Evolutionary conservation across 2,329 filamentous ascomycete genomes (phyloP).

Genomic region (Septoria petroselini): DNA sequence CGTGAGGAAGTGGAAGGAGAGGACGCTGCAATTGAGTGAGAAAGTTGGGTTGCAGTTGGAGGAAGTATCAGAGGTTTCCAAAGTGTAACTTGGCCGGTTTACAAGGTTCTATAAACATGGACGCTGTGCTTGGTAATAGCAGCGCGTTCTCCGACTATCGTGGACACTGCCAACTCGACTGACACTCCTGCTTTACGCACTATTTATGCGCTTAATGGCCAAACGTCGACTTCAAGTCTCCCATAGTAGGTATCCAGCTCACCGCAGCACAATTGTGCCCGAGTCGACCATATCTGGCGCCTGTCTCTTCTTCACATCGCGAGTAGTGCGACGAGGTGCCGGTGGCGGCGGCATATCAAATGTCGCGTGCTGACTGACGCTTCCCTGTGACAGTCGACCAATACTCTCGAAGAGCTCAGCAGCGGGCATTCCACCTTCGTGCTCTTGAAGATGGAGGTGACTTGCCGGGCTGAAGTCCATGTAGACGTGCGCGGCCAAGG

Average conservation of each 20-base stretch:
- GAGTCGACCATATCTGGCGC: background rate
- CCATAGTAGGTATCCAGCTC: no score
- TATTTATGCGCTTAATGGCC: no score
- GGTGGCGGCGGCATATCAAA: no score
- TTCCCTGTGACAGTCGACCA: no score
- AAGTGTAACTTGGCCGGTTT: no score
- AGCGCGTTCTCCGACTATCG: no score
- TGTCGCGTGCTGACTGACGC: background rate
- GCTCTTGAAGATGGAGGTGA: background rate
- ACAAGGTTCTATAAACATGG: no score
- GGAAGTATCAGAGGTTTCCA: background rate
- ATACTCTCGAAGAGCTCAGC: background rate
- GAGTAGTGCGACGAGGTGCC: slow-evolving; percentile 1
- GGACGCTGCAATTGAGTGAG: slow-evolving; percentile 12
- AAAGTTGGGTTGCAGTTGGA: slow-evolving; percentile 17
- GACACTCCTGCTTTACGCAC: no score
- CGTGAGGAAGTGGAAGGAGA: slow-evolving; percentile 58
- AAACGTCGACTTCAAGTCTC: no score
- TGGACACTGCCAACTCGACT: no score
- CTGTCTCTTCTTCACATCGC: slow-evolving; percentile 7
- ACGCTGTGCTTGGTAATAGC: no score
- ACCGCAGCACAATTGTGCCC: background rate
- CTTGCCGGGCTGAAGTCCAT: slow-evolving; percentile 4
- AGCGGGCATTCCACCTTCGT: background rate
- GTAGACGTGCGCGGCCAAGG: background rate